phyloP scores from a whole-genome alignment of 2,329 filamentous ascomycete genomes.

The Arthrinium puccinioides region DNA sequence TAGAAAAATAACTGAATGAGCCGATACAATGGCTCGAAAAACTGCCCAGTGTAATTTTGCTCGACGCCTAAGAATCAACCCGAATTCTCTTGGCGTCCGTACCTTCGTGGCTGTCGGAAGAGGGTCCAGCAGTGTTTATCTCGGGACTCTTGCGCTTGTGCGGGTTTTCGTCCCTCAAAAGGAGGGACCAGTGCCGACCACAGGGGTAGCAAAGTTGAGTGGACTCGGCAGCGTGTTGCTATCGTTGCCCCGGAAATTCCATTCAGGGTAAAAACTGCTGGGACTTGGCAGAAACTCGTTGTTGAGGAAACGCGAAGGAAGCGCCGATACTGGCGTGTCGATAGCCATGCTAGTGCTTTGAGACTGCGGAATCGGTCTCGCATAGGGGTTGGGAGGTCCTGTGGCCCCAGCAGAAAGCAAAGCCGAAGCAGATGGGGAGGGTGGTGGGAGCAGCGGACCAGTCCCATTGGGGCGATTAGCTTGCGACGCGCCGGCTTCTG shows the following conservation, averaged over 20 bases:
- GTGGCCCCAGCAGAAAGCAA: conserved; percentile 85
- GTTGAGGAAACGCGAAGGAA: conserved; percentile 85
- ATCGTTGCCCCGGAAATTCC: conserved; percentile 67
- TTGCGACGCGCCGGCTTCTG: conserved; percentile 51
- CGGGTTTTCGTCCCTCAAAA: conserved; percentile 51
- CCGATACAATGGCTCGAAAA: too few relatives aligned
- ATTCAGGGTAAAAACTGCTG: conserved; percentile 87
- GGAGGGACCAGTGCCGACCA: conserved; percentile 53
- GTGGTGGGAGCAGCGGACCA: conserved; percentile 79
- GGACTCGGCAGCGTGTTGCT: conserved; percentile 88
- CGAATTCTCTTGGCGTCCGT: conserved; percentile 47
- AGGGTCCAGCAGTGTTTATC: conserved; percentile 29
- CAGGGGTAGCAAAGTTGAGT: conserved; percentile 83
- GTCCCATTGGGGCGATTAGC: conserved; percentile 44
- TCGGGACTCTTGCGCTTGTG: conserved; percentile 54
- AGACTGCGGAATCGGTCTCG: conserved; percentile 71
- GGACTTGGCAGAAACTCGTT: conserved; percentile 85
- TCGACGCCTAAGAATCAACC: conserved; percentile 38
- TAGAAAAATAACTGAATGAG: not conserved
- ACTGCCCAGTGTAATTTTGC: too few relatives aligned
- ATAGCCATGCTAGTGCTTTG: conserved; percentile 48
- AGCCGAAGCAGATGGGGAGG: conserved; percentile 80
- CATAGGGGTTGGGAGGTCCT: conserved; percentile 93
- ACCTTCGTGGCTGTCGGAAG: conserved; percentile 33
- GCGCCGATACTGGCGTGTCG: conserved; percentile 85